Conservation (phyloP, 1,284 basidiomycete genomes). For the Exobasidium rhododendri region DNA sequence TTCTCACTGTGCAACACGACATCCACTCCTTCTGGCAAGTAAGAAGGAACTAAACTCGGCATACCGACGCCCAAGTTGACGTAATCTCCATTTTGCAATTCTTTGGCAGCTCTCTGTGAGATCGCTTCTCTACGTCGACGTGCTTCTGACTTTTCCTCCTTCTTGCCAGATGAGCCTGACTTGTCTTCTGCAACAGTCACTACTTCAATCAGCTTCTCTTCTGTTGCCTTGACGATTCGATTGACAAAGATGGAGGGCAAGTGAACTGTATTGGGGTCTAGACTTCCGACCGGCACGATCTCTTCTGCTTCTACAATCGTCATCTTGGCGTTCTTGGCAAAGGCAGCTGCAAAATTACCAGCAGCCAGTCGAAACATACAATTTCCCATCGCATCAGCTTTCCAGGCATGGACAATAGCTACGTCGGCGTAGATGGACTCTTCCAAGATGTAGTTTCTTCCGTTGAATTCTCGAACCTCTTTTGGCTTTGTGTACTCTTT, state of each 20-base stretch:
- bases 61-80: slow-evolving; percentile 53
- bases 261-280: slow-evolving; percentile 45
- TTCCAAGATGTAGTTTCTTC: slow-evolving; percentile 81
- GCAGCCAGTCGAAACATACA: slow-evolving; percentile 56
- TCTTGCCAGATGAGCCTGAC: background rate
- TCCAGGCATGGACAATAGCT: slow-evolving; percentile 89
- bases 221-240: slow-evolving; percentile 35
- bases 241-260: slow-evolving; percentile 49
- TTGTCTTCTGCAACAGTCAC: slow-evolving; percentile 21
- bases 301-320: slow-evolving; percentile 53
- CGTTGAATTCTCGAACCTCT: slow-evolving; percentile 75
- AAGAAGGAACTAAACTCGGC: slow-evolving; percentile 49
- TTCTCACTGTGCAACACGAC: slow-evolving; percentile 50
- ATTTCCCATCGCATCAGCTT: slow-evolving; percentile 73
- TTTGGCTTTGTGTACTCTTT: slow-evolving; percentile 60
- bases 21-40: slow-evolving; percentile 42
- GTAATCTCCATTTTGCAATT: slow-evolving; percentile 47
- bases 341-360: slow-evolving; percentile 46
- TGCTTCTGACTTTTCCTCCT: slow-evolving; percentile 28
- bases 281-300: slow-evolving; percentile 41
- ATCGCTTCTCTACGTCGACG: slow-evolving; percentile 31
- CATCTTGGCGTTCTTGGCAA: slow-evolving; percentile 48
- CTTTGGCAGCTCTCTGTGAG: slow-evolving; percentile 41
- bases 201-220: slow-evolving; percentile 47
- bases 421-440: slow-evolving; percentile 80